These are phyloP conservation scores for Pseudocercospora macadamiae DNA, from an alignment of 2,329 filamentous ascomycete species.

Conservation along the genomic window DNA sequence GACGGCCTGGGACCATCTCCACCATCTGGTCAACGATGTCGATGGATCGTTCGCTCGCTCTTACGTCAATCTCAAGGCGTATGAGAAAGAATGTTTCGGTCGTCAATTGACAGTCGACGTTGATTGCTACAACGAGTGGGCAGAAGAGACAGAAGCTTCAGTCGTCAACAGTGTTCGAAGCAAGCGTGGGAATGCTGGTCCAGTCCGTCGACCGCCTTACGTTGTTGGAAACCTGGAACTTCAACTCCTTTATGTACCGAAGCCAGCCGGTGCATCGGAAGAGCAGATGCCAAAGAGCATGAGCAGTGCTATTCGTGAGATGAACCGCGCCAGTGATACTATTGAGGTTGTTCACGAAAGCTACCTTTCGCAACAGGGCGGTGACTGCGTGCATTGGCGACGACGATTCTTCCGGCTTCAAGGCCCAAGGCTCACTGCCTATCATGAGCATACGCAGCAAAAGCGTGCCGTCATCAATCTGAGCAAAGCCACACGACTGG, in stretches of 20 bases:
- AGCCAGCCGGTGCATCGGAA: conserved; percentile 81
- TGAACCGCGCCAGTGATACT: conserved; percentile 85
- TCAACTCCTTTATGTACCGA: conserved; percentile 91
- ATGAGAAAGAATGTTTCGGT: conserved; percentile 85
- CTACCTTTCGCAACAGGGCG: conserved; percentile 91
- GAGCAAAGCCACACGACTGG: conserved; percentile 86
- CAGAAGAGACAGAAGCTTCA: conserved; percentile 73
- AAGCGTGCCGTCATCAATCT: conserved; percentile 97
- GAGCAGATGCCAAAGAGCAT: conserved; percentile 99
- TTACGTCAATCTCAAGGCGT: conserved; percentile 91
- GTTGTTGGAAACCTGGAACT: conserved; percentile 92
- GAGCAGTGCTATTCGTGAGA: conserved; percentile 91
- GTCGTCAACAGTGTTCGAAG: conserved; percentile 89
- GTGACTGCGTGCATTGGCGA: conserved; percentile 99
- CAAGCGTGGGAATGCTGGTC: conserved; percentile 64
- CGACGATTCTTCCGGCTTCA: conserved; percentile 95
- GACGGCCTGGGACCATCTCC: conserved; percentile 82
- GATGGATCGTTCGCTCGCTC: conserved; percentile 94
- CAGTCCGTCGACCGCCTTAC: conserved; percentile 85
- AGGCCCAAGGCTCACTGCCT: conserved; percentile 89
- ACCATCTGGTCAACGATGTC: conserved; percentile 77
- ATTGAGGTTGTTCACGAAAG: conserved; percentile 79
- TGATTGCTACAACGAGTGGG: conserved; percentile 98
- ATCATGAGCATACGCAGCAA: conserved; percentile 92
- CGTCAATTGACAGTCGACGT: conserved; percentile 86